Evolutionary conservation across 208 protist species (phyloP), one percentile per base, ranked within the genome.

Genomic region (Crithidia brevicula): DNA sequence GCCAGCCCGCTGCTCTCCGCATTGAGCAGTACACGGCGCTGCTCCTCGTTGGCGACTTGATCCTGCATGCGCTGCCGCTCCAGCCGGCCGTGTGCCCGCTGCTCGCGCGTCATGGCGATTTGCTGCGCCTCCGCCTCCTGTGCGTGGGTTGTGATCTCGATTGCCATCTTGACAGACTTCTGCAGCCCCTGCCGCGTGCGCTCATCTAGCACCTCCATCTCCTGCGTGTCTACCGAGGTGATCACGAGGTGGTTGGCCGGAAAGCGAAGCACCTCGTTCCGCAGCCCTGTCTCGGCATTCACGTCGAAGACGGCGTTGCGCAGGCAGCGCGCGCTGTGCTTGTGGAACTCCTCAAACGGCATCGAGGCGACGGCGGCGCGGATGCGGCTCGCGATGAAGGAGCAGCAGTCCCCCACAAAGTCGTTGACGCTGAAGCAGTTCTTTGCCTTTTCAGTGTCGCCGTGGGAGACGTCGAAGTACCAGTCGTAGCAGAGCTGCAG

Each of bases 101-200:
- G 96, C 79, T 98, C 97, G 2, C 85, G 73, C 9, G 83, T 82
- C 51, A 85, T 77, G 40, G 97, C 96, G 58, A 97, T 80, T 72
- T 98, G 96, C 66, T 89, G 79, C 33, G 97, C 96, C 45, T 85
- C 75, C 13, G 89, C 87, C 81, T 99, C 94, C 82, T 98, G 96
- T 16, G 93, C 94, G 58, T 96, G 95, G 15, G 96, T 98, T 16
- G 97, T 96, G 56, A 98, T 98, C 73, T 98, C 94, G 70, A 99
- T 98, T 22, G 97, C 97, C 51, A 98, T 92, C 81, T 99, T 96
- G 27, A 98, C 97, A 4, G 95, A 98, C 82, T 98, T 97, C 56
- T 98, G 93, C 13, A 99, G 77, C 10, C 95, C 91, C 59, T 98
- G 89, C 38, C 94, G 89, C 31, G 97, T 98, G 45, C 95, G 83